These are phyloP conservation scores for Secale cereale DNA, from an alignment of 176 grass and related monocot species.

Conservation along the genomic window DNA sequence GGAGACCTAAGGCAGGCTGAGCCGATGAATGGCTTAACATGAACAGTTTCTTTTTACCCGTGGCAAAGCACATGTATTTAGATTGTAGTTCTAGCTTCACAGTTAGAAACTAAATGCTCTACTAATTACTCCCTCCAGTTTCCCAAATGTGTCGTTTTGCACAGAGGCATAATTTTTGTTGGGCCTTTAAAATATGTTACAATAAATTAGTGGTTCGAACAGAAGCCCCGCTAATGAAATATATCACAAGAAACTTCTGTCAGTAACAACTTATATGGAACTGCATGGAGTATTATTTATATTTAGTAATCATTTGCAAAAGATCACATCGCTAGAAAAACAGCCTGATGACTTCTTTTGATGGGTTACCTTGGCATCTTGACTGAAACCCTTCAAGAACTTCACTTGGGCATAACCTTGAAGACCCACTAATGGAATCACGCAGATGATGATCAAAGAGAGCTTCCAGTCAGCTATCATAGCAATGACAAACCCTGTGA, in stretches of 20 bases:
- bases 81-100: not conserved
- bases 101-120: not conserved
- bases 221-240: not conserved
- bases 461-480: slow-evolving; percentile 77
- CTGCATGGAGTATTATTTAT: not conserved
- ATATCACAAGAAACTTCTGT: not conserved
- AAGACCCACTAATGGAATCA: slow-evolving; percentile 65
- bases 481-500: slow-evolving; percentile 61
- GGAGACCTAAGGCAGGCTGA: not conserved
- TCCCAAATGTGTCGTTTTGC: not conserved
- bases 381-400: slow-evolving; percentile 79
- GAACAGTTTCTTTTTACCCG: not conserved
- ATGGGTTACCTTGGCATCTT: slow-evolving; percentile 74
- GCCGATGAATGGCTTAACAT: not conserved
- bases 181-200: not conserved
- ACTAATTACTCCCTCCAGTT: not conserved
- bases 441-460: slow-evolving; percentile 51
- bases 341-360: not conserved
- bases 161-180: not conserved
- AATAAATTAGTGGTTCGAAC: not conserved
- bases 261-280: not conserved
- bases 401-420: slow-evolving; percentile 82
- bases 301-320: slow-evolving; percentile 10
- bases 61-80: not conserved
- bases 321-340: not conserved